Percentiles rank a stretch among this genome's conserved stretches.
Conservation (phyloP, 495 filamentous ascomycete species). For the Aspergillus asperescens region DNA sequence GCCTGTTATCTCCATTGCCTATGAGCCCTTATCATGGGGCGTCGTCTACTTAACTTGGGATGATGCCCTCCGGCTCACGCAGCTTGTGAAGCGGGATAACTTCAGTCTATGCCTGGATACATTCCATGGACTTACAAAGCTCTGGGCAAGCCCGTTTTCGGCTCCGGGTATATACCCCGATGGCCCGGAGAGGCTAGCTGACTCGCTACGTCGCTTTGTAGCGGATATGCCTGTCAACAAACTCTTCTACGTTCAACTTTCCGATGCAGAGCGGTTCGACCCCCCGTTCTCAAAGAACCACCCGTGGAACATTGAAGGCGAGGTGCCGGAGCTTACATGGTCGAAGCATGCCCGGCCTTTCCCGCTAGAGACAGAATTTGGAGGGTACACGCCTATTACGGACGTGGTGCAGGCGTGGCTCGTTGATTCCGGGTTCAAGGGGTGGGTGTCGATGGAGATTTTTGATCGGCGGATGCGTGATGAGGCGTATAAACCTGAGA, state of each 20-base stretch:
- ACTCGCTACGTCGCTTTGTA: slow-evolving; percentile 52
- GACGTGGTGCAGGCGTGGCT: slow-evolving; percentile 48
- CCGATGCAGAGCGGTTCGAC: slow-evolving; percentile 59
- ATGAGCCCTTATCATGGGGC: slow-evolving; percentile 67
- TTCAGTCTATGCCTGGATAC: slow-evolving; percentile 71
- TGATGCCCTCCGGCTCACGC: slow-evolving; percentile 52
- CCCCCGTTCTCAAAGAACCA: slow-evolving; percentile 57
- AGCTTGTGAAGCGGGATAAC: slow-evolving; percentile 55
- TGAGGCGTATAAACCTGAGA: slow-evolving; percentile 21
- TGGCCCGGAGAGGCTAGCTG: slow-evolving; percentile 47
- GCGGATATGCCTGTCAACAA: slow-evolving; percentile 52
- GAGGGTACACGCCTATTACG: slow-evolving; percentile 58
- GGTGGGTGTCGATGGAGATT: slow-evolving; percentile 69
- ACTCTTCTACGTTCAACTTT: slow-evolving; percentile 70
- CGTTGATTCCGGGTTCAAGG: slow-evolving; percentile 55
- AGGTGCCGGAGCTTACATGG: slow-evolving; percentile 70
- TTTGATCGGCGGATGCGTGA: slow-evolving; percentile 63
- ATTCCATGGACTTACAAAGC: slow-evolving; percentile 62
- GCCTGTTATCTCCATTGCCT: slow-evolving; percentile 55
- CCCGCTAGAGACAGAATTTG: slow-evolving; percentile 56
- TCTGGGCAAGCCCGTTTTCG: slow-evolving; percentile 58
- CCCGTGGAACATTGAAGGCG: slow-evolving; percentile 54
- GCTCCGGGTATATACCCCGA: slow-evolving; percentile 46
- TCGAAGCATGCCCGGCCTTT: slow-evolving; percentile 67
- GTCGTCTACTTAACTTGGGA: slow-evolving; percentile 64